Conservation (phyloP, 2,329 filamentous ascomycete species). For the Lecanicillium sp. region DNA sequence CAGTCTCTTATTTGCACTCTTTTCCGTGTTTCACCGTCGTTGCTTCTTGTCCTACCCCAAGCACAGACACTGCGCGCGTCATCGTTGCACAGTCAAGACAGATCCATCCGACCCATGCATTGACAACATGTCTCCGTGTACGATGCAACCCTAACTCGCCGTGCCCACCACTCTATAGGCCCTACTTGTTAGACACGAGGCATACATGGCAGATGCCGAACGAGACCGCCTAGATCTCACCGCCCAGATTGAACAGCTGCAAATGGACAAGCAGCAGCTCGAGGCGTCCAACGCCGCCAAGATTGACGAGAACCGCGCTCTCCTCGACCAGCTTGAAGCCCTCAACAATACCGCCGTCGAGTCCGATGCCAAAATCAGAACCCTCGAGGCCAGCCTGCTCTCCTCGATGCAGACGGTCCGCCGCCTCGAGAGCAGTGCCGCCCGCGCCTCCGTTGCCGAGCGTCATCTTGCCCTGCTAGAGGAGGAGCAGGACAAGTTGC, state of each 20-base stretch:
- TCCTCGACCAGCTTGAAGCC: conserved; percentile 77
- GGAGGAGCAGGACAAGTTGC: conserved; percentile 67
- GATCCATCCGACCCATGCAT: conserved; percentile 6
- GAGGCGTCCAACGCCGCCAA: conserved; percentile 70
- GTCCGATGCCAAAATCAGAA: conserved; percentile 72
- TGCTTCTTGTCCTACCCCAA: conserved; percentile 11
- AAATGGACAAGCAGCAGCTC: conserved; percentile 64
- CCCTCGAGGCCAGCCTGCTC: conserved; percentile 67
- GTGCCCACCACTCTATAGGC: conserved; percentile 69
- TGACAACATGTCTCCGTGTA: conserved; percentile 6
- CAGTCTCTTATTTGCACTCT: neutral
- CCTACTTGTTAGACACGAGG: conserved; percentile 83
- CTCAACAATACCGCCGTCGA: conserved; percentile 73
- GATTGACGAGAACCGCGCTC: conserved; percentile 72
- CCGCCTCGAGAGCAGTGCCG: conserved; percentile 64
- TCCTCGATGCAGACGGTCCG: conserved; percentile 72
- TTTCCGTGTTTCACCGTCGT: neutral
- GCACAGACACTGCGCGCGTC: neutral
- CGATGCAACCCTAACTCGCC: conserved; percentile 45
- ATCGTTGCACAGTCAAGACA: no score
- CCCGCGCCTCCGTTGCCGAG: conserved; percentile 72
- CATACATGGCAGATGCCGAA: conserved; percentile 89
- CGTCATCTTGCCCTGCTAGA: conserved; percentile 73
- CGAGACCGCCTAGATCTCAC: conserved; percentile 70
- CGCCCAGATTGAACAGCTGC: conserved; percentile 65